Conservation (phyloP, 805 yeast species). For the Zygosaccharomyces rouxii region DNA sequence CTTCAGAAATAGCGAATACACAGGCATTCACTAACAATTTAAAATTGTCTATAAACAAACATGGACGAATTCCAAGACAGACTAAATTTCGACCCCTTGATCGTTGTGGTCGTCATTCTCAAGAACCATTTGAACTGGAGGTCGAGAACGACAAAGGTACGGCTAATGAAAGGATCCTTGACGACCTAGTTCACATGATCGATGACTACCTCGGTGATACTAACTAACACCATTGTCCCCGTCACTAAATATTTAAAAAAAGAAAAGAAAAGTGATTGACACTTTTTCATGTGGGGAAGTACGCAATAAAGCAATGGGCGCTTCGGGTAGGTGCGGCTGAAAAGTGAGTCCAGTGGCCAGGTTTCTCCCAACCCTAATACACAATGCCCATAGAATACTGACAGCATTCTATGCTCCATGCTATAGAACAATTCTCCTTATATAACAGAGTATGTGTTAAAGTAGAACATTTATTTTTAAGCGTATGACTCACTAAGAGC, state of each 20-base stretch:
- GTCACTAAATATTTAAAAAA: background rate
- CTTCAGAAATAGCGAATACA: background rate
- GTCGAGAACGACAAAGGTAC: background rate
- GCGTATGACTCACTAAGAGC: no score
- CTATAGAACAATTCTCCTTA: no score
- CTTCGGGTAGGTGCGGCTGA: background rate
- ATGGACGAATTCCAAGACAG: background rate
- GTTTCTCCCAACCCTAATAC: background rate
- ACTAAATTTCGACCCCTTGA: background rate
- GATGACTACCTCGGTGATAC: constrained; percentile 4
- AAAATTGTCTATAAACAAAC: background rate
- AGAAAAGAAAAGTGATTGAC: no score
- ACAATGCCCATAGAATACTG: background rate
- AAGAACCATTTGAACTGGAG: background rate
- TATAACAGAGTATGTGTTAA: no score
- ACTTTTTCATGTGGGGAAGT: background rate
- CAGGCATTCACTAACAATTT: background rate
- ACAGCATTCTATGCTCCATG: no score
- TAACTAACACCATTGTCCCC: background rate
- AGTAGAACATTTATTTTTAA: no score
- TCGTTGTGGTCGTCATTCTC: no score
- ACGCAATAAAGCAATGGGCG: background rate
- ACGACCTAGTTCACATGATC: constrained; percentile 7
- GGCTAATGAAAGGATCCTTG: constrained; percentile 5
- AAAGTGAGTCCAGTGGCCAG: background rate